Percentiles rank a stretch among this genome's conserved stretches.
Conservation (phyloP, 1,139 yeast genomes). For the Spathaspora sp. region DNA sequence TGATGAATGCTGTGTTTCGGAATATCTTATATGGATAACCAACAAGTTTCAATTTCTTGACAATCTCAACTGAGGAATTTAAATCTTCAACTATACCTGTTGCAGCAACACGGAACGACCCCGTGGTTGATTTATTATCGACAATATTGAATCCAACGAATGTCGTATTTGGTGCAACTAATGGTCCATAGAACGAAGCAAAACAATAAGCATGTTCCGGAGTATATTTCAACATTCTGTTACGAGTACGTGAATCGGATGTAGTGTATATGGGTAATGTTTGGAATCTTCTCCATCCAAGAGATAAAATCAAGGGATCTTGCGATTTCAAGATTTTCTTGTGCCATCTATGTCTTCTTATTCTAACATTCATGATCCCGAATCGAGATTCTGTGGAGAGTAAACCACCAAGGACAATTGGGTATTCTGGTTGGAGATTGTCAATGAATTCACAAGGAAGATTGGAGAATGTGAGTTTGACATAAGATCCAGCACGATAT, state of each 20-base stretch:
- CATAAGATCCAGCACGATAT: slow-evolving; percentile 89
- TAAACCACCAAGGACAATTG: slow-evolving; percentile 88
- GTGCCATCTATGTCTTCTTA: slow-evolving; percentile 99
- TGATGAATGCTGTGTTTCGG: slow-evolving; percentile 94
- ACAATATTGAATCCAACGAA: slow-evolving; percentile 94
- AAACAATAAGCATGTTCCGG: slow-evolving; percentile 98
- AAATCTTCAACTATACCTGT: slow-evolving; percentile 95
- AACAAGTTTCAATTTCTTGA: slow-evolving; percentile 90
- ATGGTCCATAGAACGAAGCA: slow-evolving; percentile 95
- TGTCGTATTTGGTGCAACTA: slow-evolving; percentile 96
- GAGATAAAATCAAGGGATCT: slow-evolving; percentile 89
- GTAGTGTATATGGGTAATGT: slow-evolving; percentile 95
- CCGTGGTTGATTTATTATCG: slow-evolving; percentile 79
- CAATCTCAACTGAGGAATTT: slow-evolving; percentile 87
- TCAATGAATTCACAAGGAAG: slow-evolving; percentile 91
- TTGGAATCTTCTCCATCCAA: slow-evolving; percentile 99
- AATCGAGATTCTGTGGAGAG: slow-evolving; percentile 88
- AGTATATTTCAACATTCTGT: slow-evolving; percentile 95
- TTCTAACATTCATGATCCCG: slow-evolving; percentile 89
- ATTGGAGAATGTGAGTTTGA: slow-evolving; percentile 77
- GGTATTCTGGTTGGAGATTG: slow-evolving; percentile 80
- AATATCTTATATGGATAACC: slow-evolving; percentile 93
- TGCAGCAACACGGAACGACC: slow-evolving; percentile 94
- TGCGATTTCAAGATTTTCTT: slow-evolving; percentile 92
- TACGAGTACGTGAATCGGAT: slow-evolving; percentile 94